Evolutionary conservation across 1,139 yeast genomes (phyloP).

Genomic region (Tardiomyces digboiensis): DNA sequence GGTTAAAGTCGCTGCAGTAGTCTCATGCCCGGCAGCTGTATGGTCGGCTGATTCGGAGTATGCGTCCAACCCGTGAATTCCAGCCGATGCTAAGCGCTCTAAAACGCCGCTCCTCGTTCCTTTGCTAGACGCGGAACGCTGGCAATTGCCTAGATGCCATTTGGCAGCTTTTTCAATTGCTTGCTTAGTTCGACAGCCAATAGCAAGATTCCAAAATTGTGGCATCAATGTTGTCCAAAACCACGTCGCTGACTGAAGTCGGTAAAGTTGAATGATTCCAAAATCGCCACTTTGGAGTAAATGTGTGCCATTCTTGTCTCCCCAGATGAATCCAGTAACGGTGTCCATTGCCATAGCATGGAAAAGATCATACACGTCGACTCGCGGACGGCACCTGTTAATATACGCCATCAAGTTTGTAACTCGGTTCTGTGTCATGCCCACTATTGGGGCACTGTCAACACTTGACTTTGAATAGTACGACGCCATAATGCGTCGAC

Average conservation of each 20-base stretch:
- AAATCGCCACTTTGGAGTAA: conserved; percentile 12
- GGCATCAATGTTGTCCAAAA: conserved; percentile 65
- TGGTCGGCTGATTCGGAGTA: conserved; percentile 43
- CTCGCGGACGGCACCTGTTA: conserved; percentile 5
- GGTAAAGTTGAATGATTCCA: conserved; percentile 27
- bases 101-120: conserved; percentile 1
- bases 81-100: conserved; percentile 15
- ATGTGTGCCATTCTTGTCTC: conserved; percentile 33
- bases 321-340: conserved; percentile 53
- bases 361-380: conserved; percentile 54
- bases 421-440: conserved; percentile 25
- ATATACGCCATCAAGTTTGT: conserved; percentile 17
- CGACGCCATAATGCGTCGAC: conserved; percentile 20
- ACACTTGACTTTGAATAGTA: conserved; percentile 23
- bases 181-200: conserved; percentile 30
- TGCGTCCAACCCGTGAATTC: conserved; percentile 24
- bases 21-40: conserved; percentile 65
- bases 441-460: conserved; percentile 21
- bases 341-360: conserved; percentile 69
- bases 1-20: conserved; percentile 60
- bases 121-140: conserved; percentile 12
- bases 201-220: conserved; percentile 40
- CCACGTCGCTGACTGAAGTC: conserved; percentile 53
- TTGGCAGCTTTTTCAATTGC: conserved; percentile 35
- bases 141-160: conserved; percentile 44